These are phyloP conservation scores for Clonostachys rosea DNA, from an alignment of 2,329 filamentous ascomycete species.

Conservation along the genomic window DNA sequence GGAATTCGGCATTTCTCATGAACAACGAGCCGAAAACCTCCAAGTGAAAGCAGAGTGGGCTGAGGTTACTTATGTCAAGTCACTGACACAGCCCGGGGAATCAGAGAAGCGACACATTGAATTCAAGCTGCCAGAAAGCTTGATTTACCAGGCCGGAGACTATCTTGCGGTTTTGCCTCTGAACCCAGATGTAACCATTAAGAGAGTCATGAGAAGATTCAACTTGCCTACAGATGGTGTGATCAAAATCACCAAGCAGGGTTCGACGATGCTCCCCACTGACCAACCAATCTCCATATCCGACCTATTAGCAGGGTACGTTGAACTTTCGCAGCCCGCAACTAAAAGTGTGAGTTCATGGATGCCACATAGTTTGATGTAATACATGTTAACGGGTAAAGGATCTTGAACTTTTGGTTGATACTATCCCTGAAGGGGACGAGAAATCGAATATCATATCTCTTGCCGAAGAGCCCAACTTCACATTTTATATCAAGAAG, in stretches of 20 bases:
- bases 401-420: no score
- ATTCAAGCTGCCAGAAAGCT: conserved; percentile 55
- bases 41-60: conserved; percentile 61
- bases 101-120: conserved; percentile 52
- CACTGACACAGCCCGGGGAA: conserved; percentile 42
- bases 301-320: conserved; percentile 59
- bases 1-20: no score
- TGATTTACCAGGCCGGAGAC: conserved; percentile 63
- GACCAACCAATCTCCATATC: conserved; percentile 50
- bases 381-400: no score
- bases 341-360: conserved; percentile 49
- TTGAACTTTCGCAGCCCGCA: conserved; percentile 64
- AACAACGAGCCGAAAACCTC: conserved; percentile 22
- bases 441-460: no score
- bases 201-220: conserved; percentile 58
- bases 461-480: no score
- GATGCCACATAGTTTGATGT: no score
- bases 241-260: conserved; percentile 37
- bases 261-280: conserved; percentile 42
- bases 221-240: conserved; percentile 60
- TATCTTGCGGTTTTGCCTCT: conserved; percentile 66
- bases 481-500: no score
- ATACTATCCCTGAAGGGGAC: no score
- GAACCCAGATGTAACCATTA: conserved; percentile 55
- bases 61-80: conserved; percentile 45